Percentiles rank a stretch among this genome's conserved stretches.
These are phyloP conservation scores for Tinospora cordifolia DNA, from an alignment of 164 flowering plant species.

Conservation along the genomic window DNA sequence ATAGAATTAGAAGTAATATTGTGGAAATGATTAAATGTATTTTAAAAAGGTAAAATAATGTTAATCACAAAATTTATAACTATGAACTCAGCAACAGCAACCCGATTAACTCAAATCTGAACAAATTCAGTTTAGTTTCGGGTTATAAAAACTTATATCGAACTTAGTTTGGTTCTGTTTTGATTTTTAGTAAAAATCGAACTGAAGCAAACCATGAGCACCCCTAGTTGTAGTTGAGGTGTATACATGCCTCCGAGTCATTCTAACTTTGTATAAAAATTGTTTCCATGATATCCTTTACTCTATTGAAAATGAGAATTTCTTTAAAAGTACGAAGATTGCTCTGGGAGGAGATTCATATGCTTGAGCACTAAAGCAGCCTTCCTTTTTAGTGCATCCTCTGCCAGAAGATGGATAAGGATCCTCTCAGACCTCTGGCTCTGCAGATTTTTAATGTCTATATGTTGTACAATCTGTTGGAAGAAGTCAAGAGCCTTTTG, in stretches of 20 bases:
- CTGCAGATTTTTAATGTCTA: background rate
- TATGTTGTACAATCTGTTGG: constrained; percentile 12
- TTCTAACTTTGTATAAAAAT: background rate
- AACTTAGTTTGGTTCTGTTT: too few species aligned
- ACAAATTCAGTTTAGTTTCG: too few species aligned
- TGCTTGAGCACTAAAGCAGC: constrained; percentile 22
- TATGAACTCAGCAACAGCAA: too few species aligned
- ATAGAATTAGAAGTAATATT: too few species aligned
- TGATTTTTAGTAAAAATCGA: too few species aligned
- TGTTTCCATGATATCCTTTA: background rate
- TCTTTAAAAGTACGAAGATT: constrained; percentile 24
- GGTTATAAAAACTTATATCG: too few species aligned
- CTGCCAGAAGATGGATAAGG: constrained; percentile 21
- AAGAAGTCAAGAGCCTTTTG: constrained; percentile 23
- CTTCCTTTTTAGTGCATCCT: constrained; percentile 23
- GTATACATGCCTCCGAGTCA: background rate
- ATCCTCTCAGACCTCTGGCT: constrained; percentile 14
- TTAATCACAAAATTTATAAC: too few species aligned
- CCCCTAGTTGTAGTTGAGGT: too few species aligned
- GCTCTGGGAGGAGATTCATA: constrained; percentile 24
- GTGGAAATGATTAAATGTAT: too few species aligned
- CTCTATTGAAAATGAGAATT: background rate
- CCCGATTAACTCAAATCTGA: too few species aligned
- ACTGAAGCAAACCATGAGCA: too few species aligned
- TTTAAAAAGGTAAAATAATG: too few species aligned